Evolutionary conservation across 2,329 filamentous ascomycete genomes (phyloP).

Genomic region (Exophiala xenobiotica): DNA sequence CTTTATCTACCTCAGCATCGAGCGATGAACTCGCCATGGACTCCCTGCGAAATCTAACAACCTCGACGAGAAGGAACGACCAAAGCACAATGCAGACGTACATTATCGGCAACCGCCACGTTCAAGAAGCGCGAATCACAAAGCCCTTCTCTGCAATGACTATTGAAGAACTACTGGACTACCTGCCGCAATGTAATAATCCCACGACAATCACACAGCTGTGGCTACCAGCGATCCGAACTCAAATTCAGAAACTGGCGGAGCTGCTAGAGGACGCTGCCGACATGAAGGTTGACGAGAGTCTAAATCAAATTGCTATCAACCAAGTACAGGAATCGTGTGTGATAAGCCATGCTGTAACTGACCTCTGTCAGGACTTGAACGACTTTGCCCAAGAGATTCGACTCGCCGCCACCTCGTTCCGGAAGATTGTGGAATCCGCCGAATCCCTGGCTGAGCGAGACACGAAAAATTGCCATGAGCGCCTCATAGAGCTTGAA

Average conservation of each 20-base stretch:
- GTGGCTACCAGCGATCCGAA: conserved; percentile 24
- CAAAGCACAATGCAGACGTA: conserved; percentile 15
- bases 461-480: conserved; percentile 12
- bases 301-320: conserved; percentile 13
- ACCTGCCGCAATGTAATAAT: conserved; percentile 14
- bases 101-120: conserved; percentile 11
- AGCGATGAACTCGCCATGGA: conserved; percentile 21
- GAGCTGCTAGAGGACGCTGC: conserved; percentile 17
- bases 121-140: conserved; percentile 10
- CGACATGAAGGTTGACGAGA: conserved; percentile 14
- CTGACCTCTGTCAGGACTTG: conserved; percentile 20
- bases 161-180: conserved; percentile 23
- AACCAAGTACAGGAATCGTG: conserved; percentile 5
- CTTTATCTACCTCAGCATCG: conserved; percentile 14
- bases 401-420: conserved; percentile 17
- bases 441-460: conserved; percentile 25
- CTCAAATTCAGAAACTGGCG: conserved; percentile 17
- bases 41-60: conserved; percentile 17
- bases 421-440: conserved; percentile 20
- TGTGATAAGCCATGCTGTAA: background rate
- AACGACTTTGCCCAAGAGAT: conserved; percentile 14
- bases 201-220: conserved; percentile 7
- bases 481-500: conserved; percentile 21
- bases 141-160: conserved; percentile 24
- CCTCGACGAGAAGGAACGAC: conserved; percentile 21